Evolutionary conservation across 2,329 filamentous ascomycete genomes (phyloP).

Genomic region (Lachnellula arida): DNA sequence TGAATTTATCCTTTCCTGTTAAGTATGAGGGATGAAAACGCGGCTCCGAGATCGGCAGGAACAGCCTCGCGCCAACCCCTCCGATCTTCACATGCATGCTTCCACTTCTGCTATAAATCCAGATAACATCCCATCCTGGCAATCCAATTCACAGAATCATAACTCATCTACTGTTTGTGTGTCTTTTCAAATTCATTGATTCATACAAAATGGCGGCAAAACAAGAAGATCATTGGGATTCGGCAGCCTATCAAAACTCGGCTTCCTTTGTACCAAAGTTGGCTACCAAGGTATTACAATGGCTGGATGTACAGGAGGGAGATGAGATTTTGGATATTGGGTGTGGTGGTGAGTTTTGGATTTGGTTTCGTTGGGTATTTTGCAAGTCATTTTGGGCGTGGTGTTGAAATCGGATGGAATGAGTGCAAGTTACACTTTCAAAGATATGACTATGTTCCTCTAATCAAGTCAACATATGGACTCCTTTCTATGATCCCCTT

Average conservation of each 20-base stretch:
- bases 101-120: background rate
- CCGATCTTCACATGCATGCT: background rate
- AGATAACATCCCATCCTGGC: background rate
- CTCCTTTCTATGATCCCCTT: too few species aligned
- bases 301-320: constrained; percentile 53
- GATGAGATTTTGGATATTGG: constrained; percentile 59
- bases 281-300: constrained; percentile 52
- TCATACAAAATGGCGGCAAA: constrained; percentile 11
- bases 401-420: background rate
- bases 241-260: constrained; percentile 51
- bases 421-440: background rate
- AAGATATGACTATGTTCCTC: background rate
- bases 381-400: background rate
- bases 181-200: background rate
- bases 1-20: background rate
- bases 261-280: constrained; percentile 62
- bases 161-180: background rate
- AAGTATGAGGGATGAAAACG: background rate
- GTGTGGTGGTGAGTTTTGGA: constrained; percentile 50
- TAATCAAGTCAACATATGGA: background rate
- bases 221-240: constrained; percentile 36
- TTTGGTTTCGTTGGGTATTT: background rate
- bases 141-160: background rate
- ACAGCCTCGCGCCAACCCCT: constrained; percentile 1
- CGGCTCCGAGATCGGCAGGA: constrained; percentile 13